These are phyloP conservation scores for Tricholoma hemisulphureum DNA, from an alignment of 768 basidiomycete species.

Conservation along the genomic window DNA sequence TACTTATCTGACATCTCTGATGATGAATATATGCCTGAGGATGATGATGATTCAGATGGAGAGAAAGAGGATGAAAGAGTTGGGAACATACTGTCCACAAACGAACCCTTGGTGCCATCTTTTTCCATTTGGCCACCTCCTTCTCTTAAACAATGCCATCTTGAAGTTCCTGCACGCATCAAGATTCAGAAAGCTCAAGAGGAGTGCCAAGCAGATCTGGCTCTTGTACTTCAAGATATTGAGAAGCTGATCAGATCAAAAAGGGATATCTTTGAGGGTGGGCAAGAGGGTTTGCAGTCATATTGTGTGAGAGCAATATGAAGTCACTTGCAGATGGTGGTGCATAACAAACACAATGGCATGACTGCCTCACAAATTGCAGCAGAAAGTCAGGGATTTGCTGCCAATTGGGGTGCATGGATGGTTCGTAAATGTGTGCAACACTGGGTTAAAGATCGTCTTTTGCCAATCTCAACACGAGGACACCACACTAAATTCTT, in stretches of 20 bases:
- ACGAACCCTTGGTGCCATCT: neutral
- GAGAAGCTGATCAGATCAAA: slow-evolving; percentile 24
- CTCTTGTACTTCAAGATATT: slow-evolving; percentile 17
- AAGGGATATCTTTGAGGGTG: slow-evolving; percentile 22
- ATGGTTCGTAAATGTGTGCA: slow-evolving; percentile 23
- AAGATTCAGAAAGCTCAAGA: slow-evolving; percentile 4
- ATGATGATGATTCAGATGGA: neutral
- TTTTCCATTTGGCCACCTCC: slow-evolving; percentile 8
- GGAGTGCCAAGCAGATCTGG: slow-evolving; percentile 1
- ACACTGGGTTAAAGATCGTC: slow-evolving; percentile 19
- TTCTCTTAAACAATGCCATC: slow-evolving; percentile 18
- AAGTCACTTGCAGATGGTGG: slow-evolving; percentile 26
- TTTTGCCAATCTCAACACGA: slow-evolving; percentile 22
- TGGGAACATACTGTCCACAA: neutral
- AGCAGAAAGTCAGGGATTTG: slow-evolving; percentile 31
- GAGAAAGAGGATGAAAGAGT: neutral
- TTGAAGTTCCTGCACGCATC: slow-evolving; percentile 18
- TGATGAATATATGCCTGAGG: neutral
- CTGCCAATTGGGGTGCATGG: slow-evolving; percentile 26
- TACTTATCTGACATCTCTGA: slow-evolving; percentile 22
- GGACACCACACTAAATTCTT: slow-evolving; percentile 27
- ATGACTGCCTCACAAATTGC: slow-evolving; percentile 26
- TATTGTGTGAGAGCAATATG: slow-evolving; percentile 24
- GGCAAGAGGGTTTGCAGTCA: slow-evolving; percentile 26
- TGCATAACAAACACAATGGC: slow-evolving; percentile 19